Conservation (phyloP, 2,329 filamentous ascomycete genomes). For the Xenoacremonium recifei region DNA sequence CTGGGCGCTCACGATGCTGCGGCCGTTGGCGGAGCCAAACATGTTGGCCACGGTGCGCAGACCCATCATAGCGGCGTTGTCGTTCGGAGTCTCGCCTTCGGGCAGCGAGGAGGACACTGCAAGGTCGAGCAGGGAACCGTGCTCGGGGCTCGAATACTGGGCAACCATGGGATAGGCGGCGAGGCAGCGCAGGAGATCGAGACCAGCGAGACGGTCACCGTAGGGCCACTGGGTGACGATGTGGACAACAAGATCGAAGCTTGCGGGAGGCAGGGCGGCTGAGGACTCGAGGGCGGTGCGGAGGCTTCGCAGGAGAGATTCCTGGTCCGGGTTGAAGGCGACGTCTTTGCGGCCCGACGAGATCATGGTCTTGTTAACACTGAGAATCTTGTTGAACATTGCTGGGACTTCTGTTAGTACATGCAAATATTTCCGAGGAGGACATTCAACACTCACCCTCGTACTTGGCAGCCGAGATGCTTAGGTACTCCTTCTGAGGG, state of each 20-base stretch:
- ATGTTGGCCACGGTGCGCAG: slow-evolving; percentile 80
- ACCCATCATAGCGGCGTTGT: slow-evolving; percentile 87
- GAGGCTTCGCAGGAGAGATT: slow-evolving; percentile 60
- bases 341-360: slow-evolving; percentile 69
- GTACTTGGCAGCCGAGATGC: slow-evolving; percentile 72
- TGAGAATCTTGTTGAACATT: slow-evolving; percentile 73
- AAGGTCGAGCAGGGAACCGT: slow-evolving; percentile 59
- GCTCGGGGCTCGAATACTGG: slow-evolving; percentile 50
- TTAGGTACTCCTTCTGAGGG: slow-evolving; percentile 77
- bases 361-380: slow-evolving; percentile 72
- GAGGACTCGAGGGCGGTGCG: slow-evolving; percentile 62
- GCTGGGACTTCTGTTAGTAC: slow-evolving; percentile 42
- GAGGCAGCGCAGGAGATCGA: slow-evolving; percentile 85
- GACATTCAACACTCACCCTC: slow-evolving; percentile 45
- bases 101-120: slow-evolving; percentile 40
- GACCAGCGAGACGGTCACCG: slow-evolving; percentile 73
- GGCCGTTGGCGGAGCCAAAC: slow-evolving; percentile 73
- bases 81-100: slow-evolving; percentile 56
- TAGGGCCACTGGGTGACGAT: slow-evolving; percentile 79
- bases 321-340: slow-evolving; percentile 70
- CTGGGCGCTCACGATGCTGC: slow-evolving; percentile 59
- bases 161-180: slow-evolving; percentile 69
- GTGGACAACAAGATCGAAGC: slow-evolving; percentile 65
- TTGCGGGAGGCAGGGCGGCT: slow-evolving; percentile 47
- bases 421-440: too few species aligned